Base-by-base conservation (phyloP, 2,329 filamentous ascomycete species). In the Cladosporium phlei region DNA sequence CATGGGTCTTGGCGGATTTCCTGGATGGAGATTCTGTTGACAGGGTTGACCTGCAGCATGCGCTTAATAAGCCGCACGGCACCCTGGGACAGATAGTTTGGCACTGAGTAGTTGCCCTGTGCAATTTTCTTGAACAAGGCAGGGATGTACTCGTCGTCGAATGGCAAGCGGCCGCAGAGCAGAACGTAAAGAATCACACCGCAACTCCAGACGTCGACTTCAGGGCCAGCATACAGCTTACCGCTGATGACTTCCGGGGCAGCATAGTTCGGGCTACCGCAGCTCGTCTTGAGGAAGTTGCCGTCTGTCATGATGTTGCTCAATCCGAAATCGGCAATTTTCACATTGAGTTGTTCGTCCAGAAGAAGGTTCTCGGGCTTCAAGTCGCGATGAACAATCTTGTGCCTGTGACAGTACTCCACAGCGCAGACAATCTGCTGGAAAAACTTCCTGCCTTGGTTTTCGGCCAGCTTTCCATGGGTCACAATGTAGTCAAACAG, bases 301-400 rank as follows among this genome's bases (percentile, higher is more conserved):
- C 93, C 93, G 65, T 98, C 93, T 0, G 93, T 97, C 93, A 98
- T 98, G 70, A 98, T 98, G 66, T 98, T 98, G 73, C 91, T 97
- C 48, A 98, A 76, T 48, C 93, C 93, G 58, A 98, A 98, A 69
- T 98, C 93, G 60, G 93, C 93, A 71, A 98, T 98, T 74, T 98
- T 98, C 69, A 98, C 91, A 61, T 98, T 96, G 63, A 95, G 84
- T 50, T 94, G 85, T 55, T 94, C 88, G 69, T 98, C 93, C 42
- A 98, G 82, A 33, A 98, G 79, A 38, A 98, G 72, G 64, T 98
- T 98, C 74, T 98, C 93, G 8, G 93, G 93, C 68, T 98, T 98
- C 52, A 98, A 72, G 66, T 98, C 93, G 66, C 93, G 85, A 69
- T 98, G 93, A 30, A 97, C 93, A 61, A 98, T 97, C 73, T 97